These are phyloP conservation scores for Pycnococcus provasolii DNA, from an alignment of 139 green algal genomes.

Conservation along the genomic window DNA sequence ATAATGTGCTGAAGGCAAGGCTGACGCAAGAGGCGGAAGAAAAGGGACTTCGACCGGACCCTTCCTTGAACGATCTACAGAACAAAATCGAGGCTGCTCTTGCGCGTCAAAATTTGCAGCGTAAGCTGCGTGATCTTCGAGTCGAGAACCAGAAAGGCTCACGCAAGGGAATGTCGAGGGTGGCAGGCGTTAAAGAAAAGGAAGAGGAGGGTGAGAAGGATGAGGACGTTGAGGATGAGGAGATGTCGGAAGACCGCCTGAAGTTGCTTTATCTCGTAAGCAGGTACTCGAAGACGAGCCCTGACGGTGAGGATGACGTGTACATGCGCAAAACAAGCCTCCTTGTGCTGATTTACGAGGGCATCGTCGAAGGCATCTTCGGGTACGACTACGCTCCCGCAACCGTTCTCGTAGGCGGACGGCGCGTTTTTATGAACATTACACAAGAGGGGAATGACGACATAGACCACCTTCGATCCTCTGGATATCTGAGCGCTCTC, in stretches of 20 bases:
- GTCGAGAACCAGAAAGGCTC: no score
- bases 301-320: slow-evolving; percentile 9
- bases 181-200: no score
- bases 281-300: slow-evolving; percentile 19
- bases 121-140: no score
- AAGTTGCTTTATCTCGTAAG: slow-evolving; percentile 23
- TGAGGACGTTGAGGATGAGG: no score
- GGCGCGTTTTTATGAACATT: slow-evolving; percentile 22
- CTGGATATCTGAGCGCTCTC: not conserved
- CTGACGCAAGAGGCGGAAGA: no score
- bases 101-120: no score
- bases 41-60: no score
- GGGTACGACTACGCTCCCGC: slow-evolving; percentile 21
- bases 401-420: not conserved
- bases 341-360: slow-evolving; percentile 18
- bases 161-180: no score
- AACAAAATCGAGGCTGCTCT: no score
- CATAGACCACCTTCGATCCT: slow-evolving; percentile 9
- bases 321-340: slow-evolving; percentile 11
- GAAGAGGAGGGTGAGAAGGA: no score
- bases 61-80: no score
- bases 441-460: slow-evolving; percentile 21
- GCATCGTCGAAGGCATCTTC: slow-evolving; percentile 3
- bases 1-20: no score
- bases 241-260: slow-evolving; percentile 1